Base-by-base conservation (phyloP, 23 red algal genomes). In the Gracilaria gracilis region DNA sequence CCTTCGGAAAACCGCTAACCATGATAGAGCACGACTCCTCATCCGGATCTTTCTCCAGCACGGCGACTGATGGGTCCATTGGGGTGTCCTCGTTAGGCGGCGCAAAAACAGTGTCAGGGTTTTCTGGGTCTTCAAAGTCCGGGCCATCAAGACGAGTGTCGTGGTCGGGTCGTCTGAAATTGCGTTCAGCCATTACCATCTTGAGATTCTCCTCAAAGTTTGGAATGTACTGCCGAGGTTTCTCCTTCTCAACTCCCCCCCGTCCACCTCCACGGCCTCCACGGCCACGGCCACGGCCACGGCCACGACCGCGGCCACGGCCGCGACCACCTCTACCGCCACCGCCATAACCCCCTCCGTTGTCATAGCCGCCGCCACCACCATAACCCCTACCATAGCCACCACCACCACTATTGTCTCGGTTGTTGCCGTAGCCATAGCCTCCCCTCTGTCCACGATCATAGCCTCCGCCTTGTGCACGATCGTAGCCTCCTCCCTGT, bases 11-110 rank as follows among this genome's bases (percentile, higher is more conserved):
- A 9, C 87, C 87, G 19, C 70, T 55, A 21, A 90, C 75, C 25
- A 39, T 80, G 9, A 90, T 75, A 51, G 87, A 80, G 76, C 87
- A 90, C 14, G 54, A 47, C 25, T 90, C 87, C 29, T 81, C 76
- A 90, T 90, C 87, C 3, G 57, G 71, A 50, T 90, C 87, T 38
- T 61, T 58, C 5, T 90, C 72, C 3, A 76, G 54, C 9, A 17
- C n/a, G 32, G 71, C 73, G 38, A 39, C 39, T 7, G 35, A 57
- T 8, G 71, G 29, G 29, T 49, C 54, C 14, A 35, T 37, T 21
- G 47, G 36, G 28, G 36, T 20, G 35, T 90, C 87, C 15, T 77
- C 74, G 8, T 53, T 75, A 28, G 51, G 55, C 24, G 50, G 24
- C 21, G 79, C 79, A 48, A 90, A 90, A n/a, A 90, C 31, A 46